phyloP scores from a whole-genome alignment of 2,329 filamentous ascomycete species.

The Trichoderma pleuroti region DNA sequence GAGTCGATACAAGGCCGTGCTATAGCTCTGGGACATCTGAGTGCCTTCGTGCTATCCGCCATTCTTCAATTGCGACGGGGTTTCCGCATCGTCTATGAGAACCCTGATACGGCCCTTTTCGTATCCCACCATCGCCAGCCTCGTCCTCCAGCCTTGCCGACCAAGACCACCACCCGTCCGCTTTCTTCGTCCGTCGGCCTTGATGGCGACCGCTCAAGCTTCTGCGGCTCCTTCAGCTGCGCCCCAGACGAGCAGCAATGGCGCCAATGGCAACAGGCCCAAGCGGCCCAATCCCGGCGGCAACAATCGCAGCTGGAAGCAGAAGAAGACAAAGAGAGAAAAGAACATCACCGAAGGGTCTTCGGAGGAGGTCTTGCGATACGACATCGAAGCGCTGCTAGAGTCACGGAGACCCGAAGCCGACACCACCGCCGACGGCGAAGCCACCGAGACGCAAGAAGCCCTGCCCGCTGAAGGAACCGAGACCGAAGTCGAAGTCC shows the following conservation, averaged over 20 bases:
- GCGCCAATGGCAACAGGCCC: constrained; percentile 8
- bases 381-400: constrained; percentile 58
- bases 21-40: neutral
- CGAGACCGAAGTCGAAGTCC: constrained; percentile 78
- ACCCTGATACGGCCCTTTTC: constrained; percentile 8
- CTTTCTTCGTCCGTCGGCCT: constrained; percentile 6
- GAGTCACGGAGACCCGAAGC: constrained; percentile 37
- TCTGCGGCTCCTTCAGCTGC: constrained; percentile 1
- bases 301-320: constrained; percentile 31
- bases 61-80: neutral
- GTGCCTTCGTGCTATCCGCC: neutral
- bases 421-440: constrained; percentile 29
- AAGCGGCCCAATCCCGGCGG: constrained; percentile 26
- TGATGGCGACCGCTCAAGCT: constrained; percentile 20
- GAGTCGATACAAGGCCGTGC: neutral
- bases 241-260: constrained; percentile 11
- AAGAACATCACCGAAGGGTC: constrained; percentile 60
- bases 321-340: constrained; percentile 56
- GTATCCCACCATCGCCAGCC: neutral
- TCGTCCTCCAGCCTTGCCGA: neutral
- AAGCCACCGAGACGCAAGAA: constrained; percentile 22
- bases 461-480: constrained; percentile 62
- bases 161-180: neutral
- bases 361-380: constrained; percentile 62
- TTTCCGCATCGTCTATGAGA: constrained; percentile 19